Conservation (phyloP, 1,139 yeast species). For the Geotrichum reessii region DNA sequence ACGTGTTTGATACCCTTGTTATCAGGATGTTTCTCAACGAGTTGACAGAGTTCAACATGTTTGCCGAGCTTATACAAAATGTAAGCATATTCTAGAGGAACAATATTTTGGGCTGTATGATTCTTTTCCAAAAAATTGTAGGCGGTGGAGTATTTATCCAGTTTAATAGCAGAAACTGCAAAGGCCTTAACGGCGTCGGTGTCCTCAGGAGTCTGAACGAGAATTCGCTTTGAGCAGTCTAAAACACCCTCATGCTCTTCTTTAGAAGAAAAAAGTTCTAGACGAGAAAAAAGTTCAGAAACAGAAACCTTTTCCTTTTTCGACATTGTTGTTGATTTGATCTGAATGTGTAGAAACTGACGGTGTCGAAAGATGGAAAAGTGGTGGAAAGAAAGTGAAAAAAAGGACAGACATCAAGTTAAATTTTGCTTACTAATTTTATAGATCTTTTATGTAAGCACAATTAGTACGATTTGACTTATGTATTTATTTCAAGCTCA, state of each 20-base stretch:
- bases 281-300: slow-evolving; percentile 41
- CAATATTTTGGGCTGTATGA: slow-evolving; percentile 15
- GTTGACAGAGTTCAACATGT: slow-evolving; percentile 39
- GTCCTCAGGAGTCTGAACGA: slow-evolving; percentile 45
- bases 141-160: slow-evolving; percentile 63
- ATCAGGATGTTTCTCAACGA: slow-evolving; percentile 30
- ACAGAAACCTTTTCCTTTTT: slow-evolving; percentile 28
- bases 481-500: not conserved
- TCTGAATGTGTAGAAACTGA: not conserved
- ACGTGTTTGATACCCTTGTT: slow-evolving; percentile 61
- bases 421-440: not conserved
- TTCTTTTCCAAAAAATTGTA: slow-evolving; percentile 34
- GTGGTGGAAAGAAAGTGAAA: not conserved
- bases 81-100: slow-evolving; percentile 54
- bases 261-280: slow-evolving; percentile 43
- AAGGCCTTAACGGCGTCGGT: slow-evolving; percentile 53
- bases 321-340: slow-evolving; percentile 6
- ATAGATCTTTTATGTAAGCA: not conserved
- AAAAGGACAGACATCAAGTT: not conserved
- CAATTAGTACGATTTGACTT: too few species aligned
- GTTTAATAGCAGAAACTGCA: slow-evolving; percentile 63
- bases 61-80: slow-evolving; percentile 62
- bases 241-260: slow-evolving; percentile 47
- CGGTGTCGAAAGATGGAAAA: not conserved
- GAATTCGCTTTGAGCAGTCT: slow-evolving; percentile 41